Percentiles rank a stretch among this genome's conserved stretches.
Conservation (phyloP, 2,329 filamentous ascomycete species). For the Cadophora gregata region DNA sequence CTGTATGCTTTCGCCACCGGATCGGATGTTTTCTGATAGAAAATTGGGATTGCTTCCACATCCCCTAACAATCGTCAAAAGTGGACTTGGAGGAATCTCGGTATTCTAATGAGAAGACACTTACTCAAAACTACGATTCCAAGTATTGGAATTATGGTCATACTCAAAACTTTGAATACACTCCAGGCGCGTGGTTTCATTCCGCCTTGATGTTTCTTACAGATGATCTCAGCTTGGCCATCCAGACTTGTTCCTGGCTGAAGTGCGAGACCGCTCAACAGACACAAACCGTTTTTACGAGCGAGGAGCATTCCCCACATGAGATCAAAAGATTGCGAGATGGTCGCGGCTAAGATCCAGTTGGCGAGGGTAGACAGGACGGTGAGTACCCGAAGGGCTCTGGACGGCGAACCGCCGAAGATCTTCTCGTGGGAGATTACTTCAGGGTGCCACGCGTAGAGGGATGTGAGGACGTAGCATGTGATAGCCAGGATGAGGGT, state of each 20-base stretch:
- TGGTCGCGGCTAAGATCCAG: slow-evolving; percentile 3
- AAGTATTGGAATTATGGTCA: slow-evolving; percentile 8
- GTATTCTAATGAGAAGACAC: neutral
- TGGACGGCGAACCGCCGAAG: slow-evolving; percentile 7
- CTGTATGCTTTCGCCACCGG: slow-evolving; percentile 9
- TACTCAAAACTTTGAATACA: neutral
- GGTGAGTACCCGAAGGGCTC: neutral
- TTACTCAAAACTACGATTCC: slow-evolving; percentile 18
- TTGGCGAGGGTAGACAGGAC: slow-evolving; percentile 1
- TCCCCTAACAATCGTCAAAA: neutral
- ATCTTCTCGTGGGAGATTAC: neutral
- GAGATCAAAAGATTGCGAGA: slow-evolving; percentile 10
- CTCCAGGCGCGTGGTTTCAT: slow-evolving; percentile 12
- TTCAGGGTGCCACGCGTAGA: slow-evolving; percentile 11
- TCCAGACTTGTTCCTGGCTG: slow-evolving; percentile 15
- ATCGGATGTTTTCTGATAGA: neutral
- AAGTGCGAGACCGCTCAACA: slow-evolving; percentile 3
- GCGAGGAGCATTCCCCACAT: slow-evolving; percentile 13
- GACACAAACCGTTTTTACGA: neutral
- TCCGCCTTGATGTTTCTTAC: neutral
- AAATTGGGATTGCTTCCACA: slow-evolving; percentile 5
- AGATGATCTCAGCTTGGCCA: slow-evolving; percentile 3
- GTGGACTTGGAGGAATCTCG: neutral
- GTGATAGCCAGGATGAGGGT: neutral
- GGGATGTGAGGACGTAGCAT: neutral